Evolutionary conservation across 495 filamentous ascomycete genomes (phyloP), one percentile per base, ranked within the genome.

Genomic region (Lepraria neglecta): DNA sequence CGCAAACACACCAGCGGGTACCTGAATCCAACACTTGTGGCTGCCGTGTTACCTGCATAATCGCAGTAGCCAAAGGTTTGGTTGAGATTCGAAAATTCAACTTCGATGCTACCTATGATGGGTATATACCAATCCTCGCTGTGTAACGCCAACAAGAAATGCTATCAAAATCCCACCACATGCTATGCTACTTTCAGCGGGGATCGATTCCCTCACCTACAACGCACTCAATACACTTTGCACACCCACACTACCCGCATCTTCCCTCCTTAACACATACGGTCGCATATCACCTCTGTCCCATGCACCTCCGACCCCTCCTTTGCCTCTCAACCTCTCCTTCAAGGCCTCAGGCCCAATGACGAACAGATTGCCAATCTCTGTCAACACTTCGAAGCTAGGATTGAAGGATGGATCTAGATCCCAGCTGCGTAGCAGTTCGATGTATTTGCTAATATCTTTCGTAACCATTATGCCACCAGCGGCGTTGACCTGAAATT

Each of bases 341-440:
- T 86, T 80, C 59, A 97, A 75, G 38, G 91, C 92, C 76, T 97
- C 92, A 14, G 87, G 84, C 21, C 90, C 89, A 73, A 97, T 90
- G 45, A 97, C 94, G 69, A 97, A 99, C 51, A 99, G 73, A 72
- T 90, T 96, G n/a, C 90, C 92, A 61, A 99, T 90, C 76, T 97
- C 95, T 40, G 88, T 84, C 59, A 97, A 71, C 45, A 95, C 79
- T 76, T 97, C 92, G 67, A 96, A 83, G 64, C 80, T 80, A 46
- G 77, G 78, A 66, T 84, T 83, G 35, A 90, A 81, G 0, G 69
- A 71, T 64, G 74, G 73, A 64, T 87, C 88, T 35, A 92, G 79
- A 24, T 86, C 83, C 87, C 90, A 95, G 48, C 84, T 86, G 59
- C 87, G 83, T 48, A 97, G 78, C 27, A 95, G 77, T 51, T 90